Conservation (phyloP, 2,329 filamentous ascomycete species). For the Diaporthe humulicola region DNA sequence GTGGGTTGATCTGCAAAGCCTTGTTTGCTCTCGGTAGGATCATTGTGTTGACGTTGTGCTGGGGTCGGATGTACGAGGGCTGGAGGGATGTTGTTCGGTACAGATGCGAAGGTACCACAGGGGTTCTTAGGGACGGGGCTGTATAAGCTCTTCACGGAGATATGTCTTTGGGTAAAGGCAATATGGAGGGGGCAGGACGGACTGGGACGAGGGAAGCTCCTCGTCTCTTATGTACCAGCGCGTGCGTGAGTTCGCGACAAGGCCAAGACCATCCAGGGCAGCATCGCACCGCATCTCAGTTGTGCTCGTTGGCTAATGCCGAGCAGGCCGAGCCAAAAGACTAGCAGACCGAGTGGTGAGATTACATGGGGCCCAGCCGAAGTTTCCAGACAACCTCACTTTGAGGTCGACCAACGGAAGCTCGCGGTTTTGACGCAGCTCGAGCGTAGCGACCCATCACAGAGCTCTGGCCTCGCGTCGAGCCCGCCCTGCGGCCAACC, state of each 20-base stretch:
- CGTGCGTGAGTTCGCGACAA: neutral
- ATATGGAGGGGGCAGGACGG: neutral
- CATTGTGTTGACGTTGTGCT: conserved; percentile 26
- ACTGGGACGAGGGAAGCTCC: neutral
- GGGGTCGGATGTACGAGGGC: neutral
- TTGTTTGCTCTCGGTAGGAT: conserved; percentile 51
- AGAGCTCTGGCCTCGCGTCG: neutral
- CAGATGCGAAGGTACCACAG: neutral
- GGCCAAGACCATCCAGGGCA: neutral
- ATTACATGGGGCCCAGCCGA: conserved; percentile 23
- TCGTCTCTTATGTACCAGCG: conserved; percentile 28
- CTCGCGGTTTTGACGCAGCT: conserved; percentile 27
- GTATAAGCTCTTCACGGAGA: neutral
- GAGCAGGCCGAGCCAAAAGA: conserved; percentile 16
- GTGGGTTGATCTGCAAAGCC: conserved; percentile 60
- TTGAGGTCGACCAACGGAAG: neutral
- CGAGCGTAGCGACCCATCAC: conserved; percentile 24
- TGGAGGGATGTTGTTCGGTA: neutral
- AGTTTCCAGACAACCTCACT: conserved; percentile 34
- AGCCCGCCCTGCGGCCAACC: conserved; percentile 16
- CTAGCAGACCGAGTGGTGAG: neutral
- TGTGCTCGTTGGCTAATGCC: conserved; percentile 26
- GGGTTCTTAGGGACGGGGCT: neutral
- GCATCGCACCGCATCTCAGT: conserved; percentile 18
- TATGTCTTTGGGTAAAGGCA: neutral